Evolutionary conservation across 306 rosid species (phyloP).

Genomic region (Cucurbita pepo): DNA sequence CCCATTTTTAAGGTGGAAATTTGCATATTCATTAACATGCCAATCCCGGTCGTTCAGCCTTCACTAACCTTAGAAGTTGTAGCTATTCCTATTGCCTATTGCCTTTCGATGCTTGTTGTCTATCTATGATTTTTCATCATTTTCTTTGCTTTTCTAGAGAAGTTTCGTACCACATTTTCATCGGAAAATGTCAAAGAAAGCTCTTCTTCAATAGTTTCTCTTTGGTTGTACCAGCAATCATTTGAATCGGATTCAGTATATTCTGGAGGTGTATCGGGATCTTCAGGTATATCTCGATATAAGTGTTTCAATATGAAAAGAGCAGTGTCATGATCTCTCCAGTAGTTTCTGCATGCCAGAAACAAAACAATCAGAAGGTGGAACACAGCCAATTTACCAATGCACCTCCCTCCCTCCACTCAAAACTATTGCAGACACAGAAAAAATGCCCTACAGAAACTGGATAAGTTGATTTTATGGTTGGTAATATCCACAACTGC

Average conservation of each 20-base stretch:
- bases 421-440: neutral
- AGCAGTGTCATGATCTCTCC: constrained; percentile 93
- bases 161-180: constrained; percentile 24
- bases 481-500: neutral
- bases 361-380: neutral
- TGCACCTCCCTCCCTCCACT: neutral
- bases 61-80: neutral
- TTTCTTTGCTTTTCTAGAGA: constrained; percentile 43
- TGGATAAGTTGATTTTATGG: neutral
- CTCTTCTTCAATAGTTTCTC: constrained; percentile 53
- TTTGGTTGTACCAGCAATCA: constrained; percentile 26
- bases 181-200: constrained; percentile 72
- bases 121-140: neutral
- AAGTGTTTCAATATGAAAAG: constrained; percentile 74
- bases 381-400: neutral
- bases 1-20: neutral
- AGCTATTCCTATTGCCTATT: neutral
- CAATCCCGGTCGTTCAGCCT: neutral
- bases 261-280: constrained; percentile 13
- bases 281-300: constrained; percentile 47
- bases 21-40: neutral
- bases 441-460: neutral
- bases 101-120: neutral
- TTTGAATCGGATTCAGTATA: constrained; percentile 13
- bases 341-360: constrained; percentile 55